A percentile compares a stretch with the other conserved stretches of the same genome.
Evolutionary conservation across 208 protist genomes (phyloP).

Genomic region (Leishmania gerbilli): DNA sequence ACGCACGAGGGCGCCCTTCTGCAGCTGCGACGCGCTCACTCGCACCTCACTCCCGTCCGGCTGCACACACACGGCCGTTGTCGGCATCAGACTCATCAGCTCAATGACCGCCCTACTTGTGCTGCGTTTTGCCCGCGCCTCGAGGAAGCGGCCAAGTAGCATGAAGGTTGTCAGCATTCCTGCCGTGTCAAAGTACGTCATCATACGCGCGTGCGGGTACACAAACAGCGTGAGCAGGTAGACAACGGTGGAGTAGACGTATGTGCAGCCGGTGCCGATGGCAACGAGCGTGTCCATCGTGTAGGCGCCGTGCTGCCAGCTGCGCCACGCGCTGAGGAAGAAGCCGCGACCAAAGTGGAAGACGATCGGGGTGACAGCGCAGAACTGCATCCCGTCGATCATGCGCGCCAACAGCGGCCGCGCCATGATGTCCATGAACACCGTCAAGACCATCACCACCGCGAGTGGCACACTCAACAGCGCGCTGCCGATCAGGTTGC

Average conservation of each 20-base stretch:
- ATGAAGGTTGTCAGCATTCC: slow-evolving; percentile 96
- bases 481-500: slow-evolving; percentile 47
- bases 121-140: slow-evolving; percentile 93
- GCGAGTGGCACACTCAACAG: slow-evolving; percentile 67
- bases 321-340: slow-evolving; percentile 67
- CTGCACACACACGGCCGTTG: slow-evolving; percentile 24
- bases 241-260: slow-evolving; percentile 68
- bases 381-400: slow-evolving; percentile 59
- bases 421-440: slow-evolving; percentile 37
- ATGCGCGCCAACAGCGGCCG: slow-evolving; percentile 26
- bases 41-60: slow-evolving; percentile 36
- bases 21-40: slow-evolving; percentile 39
- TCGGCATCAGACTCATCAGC: slow-evolving; percentile 85
- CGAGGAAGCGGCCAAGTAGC: slow-evolving; percentile 95
- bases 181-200: slow-evolving; percentile 95
- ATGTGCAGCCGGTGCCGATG: slow-evolving; percentile 76
- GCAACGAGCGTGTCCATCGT: slow-evolving; percentile 92
- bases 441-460: slow-evolving; percentile 72
- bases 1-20: slow-evolving; percentile 70
- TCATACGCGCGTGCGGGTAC: slow-evolving; percentile 30
- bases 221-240: slow-evolving; percentile 39
- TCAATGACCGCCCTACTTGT: slow-evolving; percentile 89
- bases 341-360: slow-evolving; percentile 80
- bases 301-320: slow-evolving; percentile 57
- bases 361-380: slow-evolving; percentile 81